phyloP scores from a whole-genome alignment of 805 yeast genomes.

The Kodamaea laetipori region DNA sequence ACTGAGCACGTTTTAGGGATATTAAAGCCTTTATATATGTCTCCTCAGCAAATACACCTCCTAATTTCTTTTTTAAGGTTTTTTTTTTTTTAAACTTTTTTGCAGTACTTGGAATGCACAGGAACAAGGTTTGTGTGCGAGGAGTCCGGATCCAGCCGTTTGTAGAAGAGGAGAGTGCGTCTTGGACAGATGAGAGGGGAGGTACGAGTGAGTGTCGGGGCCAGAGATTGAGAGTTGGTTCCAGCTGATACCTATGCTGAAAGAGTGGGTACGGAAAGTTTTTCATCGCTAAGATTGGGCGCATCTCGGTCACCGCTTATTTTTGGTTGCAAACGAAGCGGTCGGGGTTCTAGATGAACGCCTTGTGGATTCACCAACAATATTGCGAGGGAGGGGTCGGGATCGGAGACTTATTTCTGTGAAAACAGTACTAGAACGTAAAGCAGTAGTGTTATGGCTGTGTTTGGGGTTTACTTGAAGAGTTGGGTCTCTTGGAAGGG shows the following conservation, averaged over 20 bases:
- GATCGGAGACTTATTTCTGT: not conserved
- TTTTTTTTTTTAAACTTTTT: not conserved
- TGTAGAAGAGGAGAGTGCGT: not conserved
- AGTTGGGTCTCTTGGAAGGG: no score
- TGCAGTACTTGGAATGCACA: not conserved
- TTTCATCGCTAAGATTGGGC: no score
- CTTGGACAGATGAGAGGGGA: conserved; percentile 1
- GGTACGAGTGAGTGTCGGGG: not conserved
- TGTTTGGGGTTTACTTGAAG: no score
- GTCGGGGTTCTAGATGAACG: conserved; percentile 1
- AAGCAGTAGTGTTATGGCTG: no score
- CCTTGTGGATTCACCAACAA: conserved; percentile 5
- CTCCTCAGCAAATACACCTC: not conserved
- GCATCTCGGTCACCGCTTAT: no score
- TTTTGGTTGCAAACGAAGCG: conserved; percentile 2
- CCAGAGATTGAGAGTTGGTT: not conserved
- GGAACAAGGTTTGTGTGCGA: conserved; percentile 2
- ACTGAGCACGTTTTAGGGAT: not conserved
- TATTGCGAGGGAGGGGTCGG: conserved; percentile 1
- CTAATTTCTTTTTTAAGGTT: conserved; percentile 1
- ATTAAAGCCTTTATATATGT: not conserved
- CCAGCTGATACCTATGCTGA: no score
- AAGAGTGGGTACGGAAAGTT: no score
- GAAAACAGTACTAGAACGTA: not conserved
- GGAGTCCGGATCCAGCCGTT: conserved; percentile 11